Percentiles rank a stretch among this genome's conserved stretches.
These are phyloP conservation scores for Cryptosporidium andersoni DNA, from an alignment of 169 alveolate genomes.

Conservation along the genomic window DNA sequence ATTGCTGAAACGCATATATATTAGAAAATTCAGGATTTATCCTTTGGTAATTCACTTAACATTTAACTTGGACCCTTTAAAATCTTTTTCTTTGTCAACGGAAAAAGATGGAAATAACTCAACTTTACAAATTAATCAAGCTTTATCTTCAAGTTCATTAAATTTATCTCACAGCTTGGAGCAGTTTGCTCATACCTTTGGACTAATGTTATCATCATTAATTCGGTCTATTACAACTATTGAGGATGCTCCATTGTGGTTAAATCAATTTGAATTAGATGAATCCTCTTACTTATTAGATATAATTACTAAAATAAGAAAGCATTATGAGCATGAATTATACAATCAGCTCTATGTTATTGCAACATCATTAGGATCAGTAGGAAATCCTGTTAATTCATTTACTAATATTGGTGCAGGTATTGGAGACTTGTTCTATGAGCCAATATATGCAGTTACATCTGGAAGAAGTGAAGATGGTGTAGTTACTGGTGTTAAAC, in stretches of 20 bases:
- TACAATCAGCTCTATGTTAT: constrained; percentile 51
- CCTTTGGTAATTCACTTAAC: constrained; percentile 65
- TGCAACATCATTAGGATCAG: constrained; percentile 68
- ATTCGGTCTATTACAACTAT: constrained; percentile 62
- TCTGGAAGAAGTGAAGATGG: constrained; percentile 53
- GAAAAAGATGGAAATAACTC: too few relatives aligned
- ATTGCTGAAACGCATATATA: constrained; percentile 1
- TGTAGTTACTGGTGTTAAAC: constrained; percentile 76
- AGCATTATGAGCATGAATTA: constrained; percentile 61
- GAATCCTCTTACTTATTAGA: constrained; percentile 22
- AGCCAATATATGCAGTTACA: constrained; percentile 68
- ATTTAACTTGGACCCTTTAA: constrained; percentile 30
- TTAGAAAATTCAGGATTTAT: constrained; percentile 42
- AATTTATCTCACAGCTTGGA: constrained; percentile 36
- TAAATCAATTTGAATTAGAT: constrained; percentile 45
- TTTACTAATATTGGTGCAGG: constrained; percentile 71
- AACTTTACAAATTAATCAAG: neutral
- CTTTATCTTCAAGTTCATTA: neutral
- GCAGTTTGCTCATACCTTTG: constrained; percentile 55
- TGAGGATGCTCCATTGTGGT: constrained; percentile 69
- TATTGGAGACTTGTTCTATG: constrained; percentile 63
- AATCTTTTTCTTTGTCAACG: constrained; percentile 15
- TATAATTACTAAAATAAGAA: constrained; percentile 33
- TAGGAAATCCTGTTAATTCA: constrained; percentile 69
- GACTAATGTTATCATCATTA: constrained; percentile 43